Conservation (phyloP, 164 flowering plant genomes). For the Paratinospora sagittata region DNA sequence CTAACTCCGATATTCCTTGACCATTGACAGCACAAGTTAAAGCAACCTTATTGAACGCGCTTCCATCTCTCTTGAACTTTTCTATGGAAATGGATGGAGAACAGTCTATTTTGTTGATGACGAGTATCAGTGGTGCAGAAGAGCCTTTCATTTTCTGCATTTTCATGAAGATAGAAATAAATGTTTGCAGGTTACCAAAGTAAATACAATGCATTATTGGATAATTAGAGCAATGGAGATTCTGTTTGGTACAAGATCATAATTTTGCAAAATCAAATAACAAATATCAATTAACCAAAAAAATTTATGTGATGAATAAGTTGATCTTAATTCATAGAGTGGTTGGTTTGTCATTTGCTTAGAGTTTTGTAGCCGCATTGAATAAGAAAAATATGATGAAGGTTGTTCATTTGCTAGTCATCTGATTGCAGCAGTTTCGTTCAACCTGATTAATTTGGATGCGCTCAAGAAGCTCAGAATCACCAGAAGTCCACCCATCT, state of each 20-base stretch:
- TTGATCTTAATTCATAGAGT: too few species aligned
- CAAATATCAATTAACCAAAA: neutral
- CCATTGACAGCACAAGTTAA: constrained; percentile 82
- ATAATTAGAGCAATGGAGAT: neutral
- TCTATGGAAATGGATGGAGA: constrained; percentile 37
- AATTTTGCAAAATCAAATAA: neutral
- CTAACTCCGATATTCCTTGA: constrained; percentile 69
- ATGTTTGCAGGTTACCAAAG: neutral
- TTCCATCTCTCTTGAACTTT: constrained; percentile 19
- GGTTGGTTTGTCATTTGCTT: too few species aligned
- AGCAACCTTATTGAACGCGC: constrained; percentile 46
- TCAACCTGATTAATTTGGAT: constrained; percentile 59
- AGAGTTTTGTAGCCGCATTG: too few species aligned
- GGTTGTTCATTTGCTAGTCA: neutral
- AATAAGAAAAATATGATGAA: neutral
- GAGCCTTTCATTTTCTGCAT: constrained; percentile 46
- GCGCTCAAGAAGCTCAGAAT: constrained; percentile 55
- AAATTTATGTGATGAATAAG: too few species aligned
- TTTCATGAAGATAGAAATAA: constrained; percentile 9
- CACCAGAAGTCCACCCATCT: constrained; percentile 94
- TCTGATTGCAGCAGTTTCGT: neutral
- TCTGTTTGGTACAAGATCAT: neutral
- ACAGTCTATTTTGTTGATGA: constrained; percentile 79
- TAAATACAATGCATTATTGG: neutral
- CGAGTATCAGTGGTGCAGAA: constrained; percentile 65